Evolutionary conservation across 1,284 basidiomycete genomes (phyloP), one percentile per base, ranked within the genome.

Genomic region (Irpex rosettiformis): DNA sequence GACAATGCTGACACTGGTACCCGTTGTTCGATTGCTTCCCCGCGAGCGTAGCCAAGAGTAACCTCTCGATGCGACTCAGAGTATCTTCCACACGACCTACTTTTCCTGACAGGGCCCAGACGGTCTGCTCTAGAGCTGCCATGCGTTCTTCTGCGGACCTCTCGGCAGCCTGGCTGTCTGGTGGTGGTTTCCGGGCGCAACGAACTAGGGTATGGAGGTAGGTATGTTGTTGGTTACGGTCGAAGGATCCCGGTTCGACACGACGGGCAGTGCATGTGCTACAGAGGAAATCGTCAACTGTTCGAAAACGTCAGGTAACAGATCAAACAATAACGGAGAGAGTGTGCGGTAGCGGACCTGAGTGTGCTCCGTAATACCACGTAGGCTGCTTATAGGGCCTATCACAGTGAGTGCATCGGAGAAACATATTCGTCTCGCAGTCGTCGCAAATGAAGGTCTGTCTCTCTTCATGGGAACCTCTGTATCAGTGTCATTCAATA

Each of bases 281-380:
- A 42, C 59, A 61, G 22, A 58, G 45, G 47, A 58, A 61, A 27
- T 61, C 58, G 29, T 61, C 59, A 37, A 40, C 55, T 56, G 30
- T 25, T 49, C 42, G 42, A 7, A 43, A 43, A 16, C 16, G 33
- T 7, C 18, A 52, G 4, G 18, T 5, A 25, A 37, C 10, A 33
- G 1, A 57, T 43, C 13, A 2, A 37, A 13, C 51, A 10, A 18
- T 10, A 4, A n/a, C 53, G n/a, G 37, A 40, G 28, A 13, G 29
- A 37, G 13, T 37, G 4, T 27, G 18, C n/a, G 21, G 43, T 27
- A 3, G 28, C 55, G 24, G 10, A 59, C 54, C 28, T 25, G 47
- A 10, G 8, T 57, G 52, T 30, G 52, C 25, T 16, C 59, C 59
- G 28, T 61, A 61, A 28, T 61, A 61, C 59, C 59, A 61, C 3